Evolutionary conservation across 106 monocot genomes (phyloP).

Genomic region (Allium sativum): DNA sequence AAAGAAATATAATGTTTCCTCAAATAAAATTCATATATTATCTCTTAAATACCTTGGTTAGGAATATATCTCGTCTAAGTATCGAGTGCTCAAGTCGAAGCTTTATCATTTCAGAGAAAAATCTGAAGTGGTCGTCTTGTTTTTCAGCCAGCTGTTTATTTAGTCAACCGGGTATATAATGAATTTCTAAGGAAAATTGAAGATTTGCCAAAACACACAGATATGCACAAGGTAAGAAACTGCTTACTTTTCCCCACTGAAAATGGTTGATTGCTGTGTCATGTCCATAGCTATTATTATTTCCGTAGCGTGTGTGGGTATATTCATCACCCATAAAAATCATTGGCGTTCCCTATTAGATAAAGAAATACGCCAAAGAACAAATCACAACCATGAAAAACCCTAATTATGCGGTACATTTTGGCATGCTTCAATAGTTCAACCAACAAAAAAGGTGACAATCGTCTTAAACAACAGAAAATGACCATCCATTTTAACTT

Average conservation of each 20-base stretch:
- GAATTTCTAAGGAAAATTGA: too few relatives aligned
- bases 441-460: too few relatives aligned
- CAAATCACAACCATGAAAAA: too few relatives aligned
- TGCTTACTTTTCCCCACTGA: constrained; percentile 73
- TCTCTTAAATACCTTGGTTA: constrained; percentile 37
- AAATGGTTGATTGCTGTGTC: constrained; percentile 87
- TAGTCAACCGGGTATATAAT: neutral
- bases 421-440: too few relatives aligned
- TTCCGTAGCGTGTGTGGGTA: constrained; percentile 91
- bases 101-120: constrained; percentile 83
- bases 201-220: neutral
- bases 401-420: too few relatives aligned
- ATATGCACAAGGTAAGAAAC: constrained; percentile 2
- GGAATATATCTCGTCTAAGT: constrained; percentile 53
- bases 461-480: too few relatives aligned
- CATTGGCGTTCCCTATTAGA: constrained; percentile 82
- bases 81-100: constrained; percentile 59
- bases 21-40: neutral
- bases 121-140: constrained; percentile 59
- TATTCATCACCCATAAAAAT: constrained; percentile 99
- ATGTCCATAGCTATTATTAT: constrained; percentile 98
- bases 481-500: too few relatives aligned
- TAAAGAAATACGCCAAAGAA: neutral
- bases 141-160: constrained; percentile 65
- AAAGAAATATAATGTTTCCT: too few relatives aligned